Percentiles rank a stretch among this genome's conserved stretches.
Evolutionary conservation across 345 rosid species (phyloP).

Genomic region (Euphorbia tirucalli): DNA sequence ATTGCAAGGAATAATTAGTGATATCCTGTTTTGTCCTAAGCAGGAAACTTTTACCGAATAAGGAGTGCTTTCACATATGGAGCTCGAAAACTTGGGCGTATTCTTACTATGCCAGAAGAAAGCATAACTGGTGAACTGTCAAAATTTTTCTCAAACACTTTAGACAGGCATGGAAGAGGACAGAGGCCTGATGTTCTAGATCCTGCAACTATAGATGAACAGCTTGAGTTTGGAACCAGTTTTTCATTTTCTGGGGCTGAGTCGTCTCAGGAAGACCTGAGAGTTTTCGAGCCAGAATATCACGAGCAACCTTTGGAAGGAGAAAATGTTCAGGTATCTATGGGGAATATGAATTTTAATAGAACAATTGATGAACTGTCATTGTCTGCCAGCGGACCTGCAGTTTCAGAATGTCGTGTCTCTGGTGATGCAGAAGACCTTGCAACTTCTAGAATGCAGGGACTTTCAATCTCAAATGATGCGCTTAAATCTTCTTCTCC

Average conservation of each 20-base stretch:
- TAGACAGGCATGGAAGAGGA: conserved; percentile 74
- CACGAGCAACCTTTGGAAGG: conserved; percentile 21
- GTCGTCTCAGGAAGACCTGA: conserved; percentile 46
- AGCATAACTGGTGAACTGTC: conserved; percentile 49
- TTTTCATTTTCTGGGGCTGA: conserved; percentile 34
- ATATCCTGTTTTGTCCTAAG: not conserved
- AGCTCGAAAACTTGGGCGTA: conserved; percentile 73
- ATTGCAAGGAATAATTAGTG: not conserved
- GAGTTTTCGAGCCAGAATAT: conserved; percentile 35
- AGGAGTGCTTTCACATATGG: conserved; percentile 92
- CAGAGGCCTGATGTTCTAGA: conserved; percentile 83
- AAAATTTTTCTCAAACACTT: conserved; percentile 71
- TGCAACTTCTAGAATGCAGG: conserved; percentile 11
- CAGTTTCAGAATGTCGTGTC: conserved; percentile 15
- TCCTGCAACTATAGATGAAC: conserved; percentile 39
- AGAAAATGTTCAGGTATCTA: conserved; percentile 17
- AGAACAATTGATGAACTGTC: conserved; percentile 24
- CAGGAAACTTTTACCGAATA: conserved; percentile 87
- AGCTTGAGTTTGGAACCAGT: conserved; percentile 29
- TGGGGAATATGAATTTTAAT: conserved; percentile 17
- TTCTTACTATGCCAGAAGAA: conserved; percentile 59
- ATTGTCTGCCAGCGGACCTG: conserved; percentile 5
- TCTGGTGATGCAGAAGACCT: conserved; percentile 17
- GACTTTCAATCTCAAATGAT: conserved; percentile 26
- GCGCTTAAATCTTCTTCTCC: conserved; percentile 29